phyloP scores from a whole-genome alignment of 2,329 filamentous ascomycete genomes.

The Penicillium concentricum region DNA sequence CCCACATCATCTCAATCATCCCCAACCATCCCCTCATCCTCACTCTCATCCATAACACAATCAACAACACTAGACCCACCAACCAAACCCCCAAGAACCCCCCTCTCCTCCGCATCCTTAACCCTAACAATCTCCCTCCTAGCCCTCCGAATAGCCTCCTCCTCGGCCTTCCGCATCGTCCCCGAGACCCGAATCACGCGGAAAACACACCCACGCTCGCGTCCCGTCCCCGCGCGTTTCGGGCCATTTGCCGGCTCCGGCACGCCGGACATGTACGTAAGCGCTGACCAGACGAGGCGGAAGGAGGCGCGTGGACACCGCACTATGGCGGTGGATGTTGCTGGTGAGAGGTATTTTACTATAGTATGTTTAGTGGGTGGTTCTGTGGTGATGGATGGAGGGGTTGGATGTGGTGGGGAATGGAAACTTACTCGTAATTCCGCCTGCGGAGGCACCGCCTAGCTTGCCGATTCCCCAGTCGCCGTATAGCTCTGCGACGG shows the following conservation, averaged over 20 bases:
- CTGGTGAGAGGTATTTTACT: slow-evolving; percentile 90
- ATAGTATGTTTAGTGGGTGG: slow-evolving; percentile 4
- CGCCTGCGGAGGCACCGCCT: slow-evolving; percentile 65
- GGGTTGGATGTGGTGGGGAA: background rate
- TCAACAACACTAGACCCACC: slow-evolving; percentile 39
- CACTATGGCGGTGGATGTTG: slow-evolving; percentile 93
- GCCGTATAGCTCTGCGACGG: slow-evolving; percentile 74
- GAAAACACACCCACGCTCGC: slow-evolving; percentile 64
- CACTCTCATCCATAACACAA: slow-evolving; percentile 49
- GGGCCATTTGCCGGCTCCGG: slow-evolving; percentile 44
- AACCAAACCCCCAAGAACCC: slow-evolving; percentile 42
- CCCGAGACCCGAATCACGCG: slow-evolving; percentile 84
- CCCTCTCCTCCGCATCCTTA: slow-evolving; percentile 51
- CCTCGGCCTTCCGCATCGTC: slow-evolving; percentile 87
- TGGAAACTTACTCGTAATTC: slow-evolving; percentile 60
- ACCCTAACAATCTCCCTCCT: slow-evolving; percentile 69
- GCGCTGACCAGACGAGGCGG: slow-evolving; percentile 82
- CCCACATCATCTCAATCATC: slow-evolving; percentile 29
- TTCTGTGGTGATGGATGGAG: background rate
- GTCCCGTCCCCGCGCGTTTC: slow-evolving; percentile 21
- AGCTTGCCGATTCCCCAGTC: slow-evolving; percentile 70
- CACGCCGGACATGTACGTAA: slow-evolving; percentile 75
- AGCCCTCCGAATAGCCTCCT: slow-evolving; percentile 80
- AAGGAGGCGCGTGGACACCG: slow-evolving; percentile 79
- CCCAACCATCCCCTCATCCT: slow-evolving; percentile 50